Evolutionary conservation across 1,139 yeast genomes (phyloP), one percentile per base, ranked within the genome.

Genomic region (Spathaspora jeffriesii): DNA sequence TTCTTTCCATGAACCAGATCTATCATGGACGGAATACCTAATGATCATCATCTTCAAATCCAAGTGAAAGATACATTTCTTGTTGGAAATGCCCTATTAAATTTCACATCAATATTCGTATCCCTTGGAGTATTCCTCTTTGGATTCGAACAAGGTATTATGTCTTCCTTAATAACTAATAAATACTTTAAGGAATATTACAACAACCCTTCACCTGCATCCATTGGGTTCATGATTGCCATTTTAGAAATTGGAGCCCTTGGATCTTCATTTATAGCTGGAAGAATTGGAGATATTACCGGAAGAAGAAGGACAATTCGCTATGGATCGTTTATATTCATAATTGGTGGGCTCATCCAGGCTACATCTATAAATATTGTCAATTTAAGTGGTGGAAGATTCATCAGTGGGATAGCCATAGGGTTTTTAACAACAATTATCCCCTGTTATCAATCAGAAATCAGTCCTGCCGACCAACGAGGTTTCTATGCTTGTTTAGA

Each of bases 381-480:
- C 45, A 61, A 70, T 41, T 72, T 91, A 64, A 82, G 88, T 25
- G 50, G 81, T 31, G 97, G 97, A 1, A 76, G 98, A 55, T 76
- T 90, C 42, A 76, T 91, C 39, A 81, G 92, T 41, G 97, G 97
- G 61, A 58, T 91, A 32, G 97, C 96, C 14, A 92, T 92, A 42
- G 98, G 97, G 11, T 78, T 89, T 60, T 74, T 92, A 47, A 86
- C 96, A n/a, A 89, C 96, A 6, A 89, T 91, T 46, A 95, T 93
- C n/a, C 97, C 98, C 0, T 89, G 93, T 43, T 92, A 90, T 65
- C 97, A 91, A 68, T 81, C 90, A 6, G 98, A 92, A 63, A 89
- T 92, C 50, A 84, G 95, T 36, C 96, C 96, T 14, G 91, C 97
- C 1, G 86, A 87, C 53, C 88, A 86, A 55, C 76, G 98, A 51